phyloP scores from a whole-genome alignment of 129 eudicot species.

The Pittosporum tobira region DNA sequence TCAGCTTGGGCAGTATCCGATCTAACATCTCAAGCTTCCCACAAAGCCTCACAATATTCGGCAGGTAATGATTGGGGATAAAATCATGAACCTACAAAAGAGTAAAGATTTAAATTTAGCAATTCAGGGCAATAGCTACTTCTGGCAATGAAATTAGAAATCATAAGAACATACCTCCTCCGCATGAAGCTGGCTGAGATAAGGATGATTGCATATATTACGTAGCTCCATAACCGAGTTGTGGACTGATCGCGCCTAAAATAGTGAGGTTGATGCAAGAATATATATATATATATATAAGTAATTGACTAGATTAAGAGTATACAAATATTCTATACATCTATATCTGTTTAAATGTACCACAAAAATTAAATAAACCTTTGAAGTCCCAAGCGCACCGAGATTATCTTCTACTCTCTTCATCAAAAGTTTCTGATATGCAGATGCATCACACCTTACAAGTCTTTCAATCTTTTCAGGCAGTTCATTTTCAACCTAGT shows the following conservation, averaged over 20 bases:
- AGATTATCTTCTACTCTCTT: slow-evolving; percentile 94
- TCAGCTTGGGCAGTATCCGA: slow-evolving; percentile 81
- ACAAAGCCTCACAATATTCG: slow-evolving; percentile 79
- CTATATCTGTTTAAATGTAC: neutral
- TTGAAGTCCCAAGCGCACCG: slow-evolving; percentile 77
- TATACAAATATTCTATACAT: neutral
- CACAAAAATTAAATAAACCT: slow-evolving; percentile 40
- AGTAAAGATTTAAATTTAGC: slow-evolving; percentile 7
- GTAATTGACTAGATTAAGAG: neutral
- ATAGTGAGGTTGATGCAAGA: slow-evolving; percentile 11
- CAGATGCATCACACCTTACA: slow-evolving; percentile 93
- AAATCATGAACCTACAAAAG: slow-evolving; percentile 68
- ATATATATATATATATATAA: neutral
- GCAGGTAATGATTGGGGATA: slow-evolving; percentile 86
- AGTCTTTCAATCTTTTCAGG: slow-evolving; percentile 98
- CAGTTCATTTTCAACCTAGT: slow-evolving; percentile 77
- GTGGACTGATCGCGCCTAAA: slow-evolving; percentile 79
- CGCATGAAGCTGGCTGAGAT: slow-evolving; percentile 93
- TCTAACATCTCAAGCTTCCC: slow-evolving; percentile 99
- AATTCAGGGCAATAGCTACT: slow-evolving; percentile 3
- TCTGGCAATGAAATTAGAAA: neutral
- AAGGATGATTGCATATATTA: slow-evolving; percentile 97
- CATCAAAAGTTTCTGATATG: slow-evolving; percentile 91
- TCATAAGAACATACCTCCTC: slow-evolving; percentile 67
- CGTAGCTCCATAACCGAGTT: slow-evolving; percentile 96